These are phyloP conservation scores for Lactarius vividus DNA, from an alignment of 768 basidiomycete species.

Conservation along the genomic window DNA sequence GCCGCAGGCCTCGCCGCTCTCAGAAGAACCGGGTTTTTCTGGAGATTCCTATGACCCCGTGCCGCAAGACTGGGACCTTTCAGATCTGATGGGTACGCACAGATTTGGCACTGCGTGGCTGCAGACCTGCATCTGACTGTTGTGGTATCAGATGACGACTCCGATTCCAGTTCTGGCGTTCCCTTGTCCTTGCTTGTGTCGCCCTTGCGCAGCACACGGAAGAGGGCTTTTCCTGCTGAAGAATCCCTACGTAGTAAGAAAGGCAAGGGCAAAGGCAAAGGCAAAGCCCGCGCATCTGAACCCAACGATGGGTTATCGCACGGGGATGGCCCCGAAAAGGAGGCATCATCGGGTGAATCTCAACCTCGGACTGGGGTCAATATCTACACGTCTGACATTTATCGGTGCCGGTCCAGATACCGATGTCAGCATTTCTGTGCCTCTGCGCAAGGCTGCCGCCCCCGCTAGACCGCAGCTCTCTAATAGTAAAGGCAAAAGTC, in stretches of 20 bases:
- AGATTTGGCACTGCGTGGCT: background rate
- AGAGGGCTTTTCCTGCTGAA: background rate
- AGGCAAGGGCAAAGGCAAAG: background rate
- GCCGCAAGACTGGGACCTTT: background rate
- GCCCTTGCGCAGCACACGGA: background rate
- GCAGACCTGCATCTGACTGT: no score
- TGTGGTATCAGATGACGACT: background rate
- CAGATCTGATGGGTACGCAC: background rate
- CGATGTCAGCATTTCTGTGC: no score
- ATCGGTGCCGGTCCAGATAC: background rate
- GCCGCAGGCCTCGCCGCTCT: background rate
- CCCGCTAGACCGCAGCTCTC: background rate
- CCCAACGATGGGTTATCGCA: background rate
- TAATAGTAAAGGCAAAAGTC: background rate
- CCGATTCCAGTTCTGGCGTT: background rate
- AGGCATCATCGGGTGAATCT: background rate
- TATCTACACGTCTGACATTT: background rate
- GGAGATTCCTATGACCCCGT: background rate
- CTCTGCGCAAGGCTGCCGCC: no score
- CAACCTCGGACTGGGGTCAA: background rate
- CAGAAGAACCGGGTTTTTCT: background rate
- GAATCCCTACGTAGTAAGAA: background rate
- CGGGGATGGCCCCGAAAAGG: background rate
- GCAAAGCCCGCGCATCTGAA: background rate
- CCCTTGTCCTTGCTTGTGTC: background rate